Evolutionary conservation across 192 early-diverging fungal species (phyloP), one percentile per base, ranked within the genome.

Genomic region (Physocladia obscura): DNA sequence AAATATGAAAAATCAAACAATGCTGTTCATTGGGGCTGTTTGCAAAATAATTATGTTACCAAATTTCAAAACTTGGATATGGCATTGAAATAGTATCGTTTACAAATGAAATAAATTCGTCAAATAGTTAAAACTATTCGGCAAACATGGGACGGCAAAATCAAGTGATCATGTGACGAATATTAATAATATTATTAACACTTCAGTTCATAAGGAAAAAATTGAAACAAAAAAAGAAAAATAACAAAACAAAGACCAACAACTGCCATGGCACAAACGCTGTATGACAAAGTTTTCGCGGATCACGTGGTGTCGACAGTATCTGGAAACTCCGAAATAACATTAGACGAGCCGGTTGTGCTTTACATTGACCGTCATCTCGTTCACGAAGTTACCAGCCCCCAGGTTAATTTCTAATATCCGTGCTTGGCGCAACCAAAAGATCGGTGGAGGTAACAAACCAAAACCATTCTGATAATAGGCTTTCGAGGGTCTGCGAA

Each of bases 331-430:
- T 11, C 13, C 5, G n/a, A 22, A 32, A 21, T 44, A 2, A 70
- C 34, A 19, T n/a, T n/a, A 44, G 88, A 89, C 77, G 86, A 84
- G 21, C 86, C 88, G 8, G 77, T 76, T 74, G 74, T 90, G 36
- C 81, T 90, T 40, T 90, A 87, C 77, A 88, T 90, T 74, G 89
- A 90, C 74, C 69, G 89, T 32, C 89, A 90, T 64, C 77, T 90
- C 36, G 87, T 88, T 34, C 89, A 90, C 73, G 86, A 85, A 70
- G 88, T 89, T 38, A 89, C 88, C 21, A 82, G 79, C 24, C 88
- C 88, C 2, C 65, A 68, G 59, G 59, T 62, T 17, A 15, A 8
- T 32, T 58, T 4, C 34, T 5, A 11, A 13, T 47, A 13, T 47
- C 44, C 44, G 11, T n/a, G 11, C 44, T 47, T 47, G 44, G 44